Conservation (phyloP, 805 yeast species). For the Sungouiozyma ichnusensis region DNA sequence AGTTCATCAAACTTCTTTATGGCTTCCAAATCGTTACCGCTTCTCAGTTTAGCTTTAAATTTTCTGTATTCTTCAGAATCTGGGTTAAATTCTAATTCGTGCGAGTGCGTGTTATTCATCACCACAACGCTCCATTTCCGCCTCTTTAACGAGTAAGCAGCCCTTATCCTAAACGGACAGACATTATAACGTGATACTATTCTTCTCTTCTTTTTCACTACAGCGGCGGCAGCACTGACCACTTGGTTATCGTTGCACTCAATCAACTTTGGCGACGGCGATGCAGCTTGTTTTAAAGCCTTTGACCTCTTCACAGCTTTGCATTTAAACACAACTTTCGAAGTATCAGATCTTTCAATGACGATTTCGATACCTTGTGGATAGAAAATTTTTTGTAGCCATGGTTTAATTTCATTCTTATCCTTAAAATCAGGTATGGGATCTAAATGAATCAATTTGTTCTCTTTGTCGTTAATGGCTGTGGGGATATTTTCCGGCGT, state of each 20-base stretch:
- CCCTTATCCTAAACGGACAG: slow-evolving; percentile 59
- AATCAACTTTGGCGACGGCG: background rate
- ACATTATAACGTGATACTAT: slow-evolving; percentile 25
- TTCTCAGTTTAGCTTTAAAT: slow-evolving; percentile 23
- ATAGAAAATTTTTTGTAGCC: slow-evolving; percentile 43
- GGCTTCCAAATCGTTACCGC: slow-evolving; percentile 23
- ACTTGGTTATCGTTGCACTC: slow-evolving; percentile 5
- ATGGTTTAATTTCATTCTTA: slow-evolving; percentile 47
- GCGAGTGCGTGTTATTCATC: slow-evolving; percentile 51
- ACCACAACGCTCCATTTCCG: slow-evolving; percentile 51
- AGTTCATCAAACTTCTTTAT: slow-evolving; percentile 29
- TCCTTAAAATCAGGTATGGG: slow-evolving; percentile 32
- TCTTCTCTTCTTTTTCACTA: slow-evolving; percentile 18
- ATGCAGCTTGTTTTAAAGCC: slow-evolving; percentile 5
- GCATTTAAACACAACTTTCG: slow-evolving; percentile 54
- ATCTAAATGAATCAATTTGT: slow-evolving; percentile 29
- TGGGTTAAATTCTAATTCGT: slow-evolving; percentile 32
- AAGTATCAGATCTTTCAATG: slow-evolving; percentile 51
- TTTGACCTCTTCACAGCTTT: slow-evolving; percentile 32
- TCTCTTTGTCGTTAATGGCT: slow-evolving; percentile 7
- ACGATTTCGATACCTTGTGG: slow-evolving; percentile 44
- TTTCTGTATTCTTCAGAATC: slow-evolving; percentile 28
- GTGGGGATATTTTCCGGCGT: slow-evolving; percentile 8
- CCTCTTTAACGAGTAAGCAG: slow-evolving; percentile 44
- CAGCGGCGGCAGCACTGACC: slow-evolving; percentile 6